Conservation (phyloP, 164 flowering plant species). For the Kingdonia uniflora region DNA sequence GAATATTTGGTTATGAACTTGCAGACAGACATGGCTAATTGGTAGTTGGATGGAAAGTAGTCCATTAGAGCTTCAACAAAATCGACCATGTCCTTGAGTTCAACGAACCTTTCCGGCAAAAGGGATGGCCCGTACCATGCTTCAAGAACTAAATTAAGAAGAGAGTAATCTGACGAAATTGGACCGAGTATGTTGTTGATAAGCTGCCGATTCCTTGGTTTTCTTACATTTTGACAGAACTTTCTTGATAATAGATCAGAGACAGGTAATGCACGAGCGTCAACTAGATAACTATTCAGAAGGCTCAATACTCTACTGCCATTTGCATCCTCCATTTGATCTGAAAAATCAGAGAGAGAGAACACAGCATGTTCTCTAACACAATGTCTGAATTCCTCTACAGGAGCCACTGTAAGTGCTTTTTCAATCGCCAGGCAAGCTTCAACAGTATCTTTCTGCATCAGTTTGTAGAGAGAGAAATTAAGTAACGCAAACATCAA, state of each 20-base stretch:
- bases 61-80: conserved; percentile 62
- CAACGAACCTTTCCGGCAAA: conserved; percentile 34
- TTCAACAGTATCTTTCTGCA: conserved; percentile 38
- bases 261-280: conserved; percentile 16
- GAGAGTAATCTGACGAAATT: conserved; percentile 36
- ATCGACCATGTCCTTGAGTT: conserved; percentile 48
- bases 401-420: conserved; percentile 39
- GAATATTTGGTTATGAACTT: conserved; percentile 21
- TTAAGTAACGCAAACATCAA: conserved; percentile 56
- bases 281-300: conserved; percentile 30
- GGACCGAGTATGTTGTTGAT: conserved; percentile 41
- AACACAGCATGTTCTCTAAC: conserved; percentile 51
- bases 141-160: conserved; percentile 54
- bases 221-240: conserved; percentile 36
- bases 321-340: conserved; percentile 16
- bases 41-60: conserved; percentile 52
- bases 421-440: conserved; percentile 44
- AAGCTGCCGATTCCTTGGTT: conserved; percentile 48
- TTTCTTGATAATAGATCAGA: conserved; percentile 50
- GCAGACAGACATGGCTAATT: conserved; percentile 42
- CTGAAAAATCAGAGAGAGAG: conserved; percentile 21
- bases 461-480: conserved; percentile 38
- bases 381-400: conserved; percentile 37
- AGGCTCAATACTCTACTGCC: conserved; percentile 17
- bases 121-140: conserved; percentile 66